Percentiles rank a stretch among this genome's conserved stretches.
These are phyloP conservation scores for Diplodia sapinea DNA, from an alignment of 2,329 filamentous ascomycete species.

Conservation along the genomic window DNA sequence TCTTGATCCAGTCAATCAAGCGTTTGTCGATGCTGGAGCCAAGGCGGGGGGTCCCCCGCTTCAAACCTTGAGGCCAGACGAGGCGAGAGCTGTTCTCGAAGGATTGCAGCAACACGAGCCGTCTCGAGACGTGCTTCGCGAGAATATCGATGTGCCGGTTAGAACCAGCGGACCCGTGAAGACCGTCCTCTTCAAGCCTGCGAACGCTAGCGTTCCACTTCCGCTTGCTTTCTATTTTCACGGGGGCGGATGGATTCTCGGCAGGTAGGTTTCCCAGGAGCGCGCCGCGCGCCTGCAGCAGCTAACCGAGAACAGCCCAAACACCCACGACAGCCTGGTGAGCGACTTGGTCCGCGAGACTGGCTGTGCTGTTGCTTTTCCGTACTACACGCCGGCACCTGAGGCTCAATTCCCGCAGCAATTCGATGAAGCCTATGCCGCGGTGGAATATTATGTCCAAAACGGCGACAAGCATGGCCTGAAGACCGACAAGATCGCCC, in stretches of 20 bases:
- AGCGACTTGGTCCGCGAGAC: slow-evolving; percentile 23
- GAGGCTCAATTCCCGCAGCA: slow-evolving; percentile 20
- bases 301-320: slow-evolving; percentile 7
- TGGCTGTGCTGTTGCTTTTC: slow-evolving; percentile 10
- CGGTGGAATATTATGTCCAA: slow-evolving; percentile 14
- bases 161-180: slow-evolving; percentile 1
- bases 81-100: slow-evolving; percentile 22
- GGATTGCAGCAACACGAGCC: slow-evolving; percentile 18
- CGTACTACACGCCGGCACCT: slow-evolving; percentile 14
- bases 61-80: not conserved
- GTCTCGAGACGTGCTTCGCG: slow-evolving; percentile 4
- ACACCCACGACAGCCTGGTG: slow-evolving; percentile 23
- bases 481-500: slow-evolving; percentile 7
- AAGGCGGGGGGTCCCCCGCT: slow-evolving; percentile 5
- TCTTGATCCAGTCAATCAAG: slow-evolving; percentile 20
- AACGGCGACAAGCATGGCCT: slow-evolving; percentile 9
- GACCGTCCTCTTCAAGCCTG: slow-evolving; percentile 16
- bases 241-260: slow-evolving; percentile 21
- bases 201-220: not conserved
- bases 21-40: slow-evolving; percentile 8
- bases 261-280: not conserved
- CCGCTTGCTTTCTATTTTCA: slow-evolving; percentile 23
- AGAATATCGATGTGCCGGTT: not conserved
- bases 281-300: not conserved
- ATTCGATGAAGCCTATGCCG: slow-evolving; percentile 14